Percentiles rank a stretch among this genome's conserved stretches.
phyloP scores from a whole-genome alignment of 176 grass and related monocot genomes.

The Ensete ventricosum region DNA sequence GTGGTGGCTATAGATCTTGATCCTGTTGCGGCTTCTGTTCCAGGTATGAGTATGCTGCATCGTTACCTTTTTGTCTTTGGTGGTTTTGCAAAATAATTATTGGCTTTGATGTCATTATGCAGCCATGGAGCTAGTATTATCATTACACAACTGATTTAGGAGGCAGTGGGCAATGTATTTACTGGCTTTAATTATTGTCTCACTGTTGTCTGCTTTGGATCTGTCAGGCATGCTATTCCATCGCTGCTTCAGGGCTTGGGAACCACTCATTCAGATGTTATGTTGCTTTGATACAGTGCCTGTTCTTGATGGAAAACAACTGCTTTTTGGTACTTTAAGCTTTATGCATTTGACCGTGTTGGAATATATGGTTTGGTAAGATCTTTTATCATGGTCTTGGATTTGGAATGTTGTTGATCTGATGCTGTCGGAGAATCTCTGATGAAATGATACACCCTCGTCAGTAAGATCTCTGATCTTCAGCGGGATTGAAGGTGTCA shows the following conservation, averaged over 20 bases:
- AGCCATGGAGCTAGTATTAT: constrained; percentile 25
- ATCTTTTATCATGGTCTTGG: not conserved
- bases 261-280: constrained; percentile 29
- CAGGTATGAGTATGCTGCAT: constrained; percentile 22
- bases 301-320: constrained; percentile 23
- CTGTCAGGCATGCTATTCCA: constrained; percentile 21
- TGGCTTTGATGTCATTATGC: constrained; percentile 21
- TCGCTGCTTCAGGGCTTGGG: constrained; percentile 19
- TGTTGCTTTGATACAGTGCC: constrained; percentile 25
- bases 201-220: constrained; percentile 26
- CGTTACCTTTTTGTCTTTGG: not conserved
- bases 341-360: constrained; percentile 23
- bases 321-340: constrained; percentile 29
- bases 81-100: constrained; percentile 11
- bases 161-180: constrained; percentile 13
- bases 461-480: constrained; percentile 13
- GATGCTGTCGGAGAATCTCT: not conserved
- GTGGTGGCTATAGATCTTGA: constrained; percentile 32
- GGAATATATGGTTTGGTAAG: constrained; percentile 12
- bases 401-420: constrained; percentile 5
- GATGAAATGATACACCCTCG: constrained; percentile 7
- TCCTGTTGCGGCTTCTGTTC: not conserved
- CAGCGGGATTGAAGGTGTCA: constrained; percentile 1
- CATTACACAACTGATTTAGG: constrained; percentile 7
- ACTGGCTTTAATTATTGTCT: constrained; percentile 19